Evolutionary conservation across 805 yeast species (phyloP).

Genomic region (Ogataea pilisensis): DNA sequence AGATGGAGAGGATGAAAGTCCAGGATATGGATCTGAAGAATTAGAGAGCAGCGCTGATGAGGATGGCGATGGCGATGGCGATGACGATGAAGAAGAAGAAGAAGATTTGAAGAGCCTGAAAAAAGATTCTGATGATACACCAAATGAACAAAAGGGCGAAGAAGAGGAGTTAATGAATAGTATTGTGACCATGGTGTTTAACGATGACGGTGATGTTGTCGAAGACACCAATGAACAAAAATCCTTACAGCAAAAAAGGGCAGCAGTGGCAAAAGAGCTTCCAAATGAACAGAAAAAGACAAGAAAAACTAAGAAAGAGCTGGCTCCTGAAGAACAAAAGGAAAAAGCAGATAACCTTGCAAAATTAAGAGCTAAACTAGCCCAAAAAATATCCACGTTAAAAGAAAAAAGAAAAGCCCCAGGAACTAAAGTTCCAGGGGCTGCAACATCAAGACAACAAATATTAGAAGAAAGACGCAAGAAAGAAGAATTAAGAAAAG

Average conservation of each 20-base stretch:
- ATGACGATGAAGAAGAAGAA: conserved; percentile 4
- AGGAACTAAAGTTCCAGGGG: conserved; percentile 75
- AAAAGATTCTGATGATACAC: no score
- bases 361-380: conserved; percentile 73
- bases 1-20: conserved; percentile 20
- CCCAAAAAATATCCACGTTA: conserved; percentile 63
- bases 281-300: conserved; percentile 3
- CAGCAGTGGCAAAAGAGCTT: conserved; percentile 1
- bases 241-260: conserved; percentile 7
- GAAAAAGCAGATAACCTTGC: conserved; percentile 52
- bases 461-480: conserved; percentile 61
- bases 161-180: conserved; percentile 8
- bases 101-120: no score
- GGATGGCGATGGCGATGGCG: conserved; percentile 12
- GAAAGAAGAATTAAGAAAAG: conserved; percentile 36
- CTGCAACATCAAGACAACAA: conserved; percentile 82
- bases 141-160: conserved; percentile 3
- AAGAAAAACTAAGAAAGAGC: conserved; percentile 20
- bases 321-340: conserved; percentile 46
- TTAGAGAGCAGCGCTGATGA: conserved; percentile 9
- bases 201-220: conserved; percentile 65
- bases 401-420: conserved; percentile 88
- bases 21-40: conserved; percentile 10
- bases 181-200: conserved; percentile 46
- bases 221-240: conserved; percentile 16